These are phyloP conservation scores for Smittium culicis DNA, from an alignment of 371 early-diverging fungal species.

Conservation along the genomic window DNA sequence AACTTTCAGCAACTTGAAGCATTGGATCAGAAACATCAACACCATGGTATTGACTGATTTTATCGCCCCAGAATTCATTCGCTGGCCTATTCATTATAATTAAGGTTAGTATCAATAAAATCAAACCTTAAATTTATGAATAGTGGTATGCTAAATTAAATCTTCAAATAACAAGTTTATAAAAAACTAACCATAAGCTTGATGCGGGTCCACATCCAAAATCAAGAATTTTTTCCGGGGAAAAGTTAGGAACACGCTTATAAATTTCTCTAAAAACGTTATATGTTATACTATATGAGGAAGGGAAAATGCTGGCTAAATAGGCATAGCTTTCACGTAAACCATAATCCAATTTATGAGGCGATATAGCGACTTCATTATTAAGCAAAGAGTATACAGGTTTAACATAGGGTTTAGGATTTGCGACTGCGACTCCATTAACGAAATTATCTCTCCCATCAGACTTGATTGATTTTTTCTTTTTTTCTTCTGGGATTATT, in stretches of 20 bases:
- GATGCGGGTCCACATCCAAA: too few species aligned
- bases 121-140: not conserved
- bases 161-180: not conserved
- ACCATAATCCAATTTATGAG: constrained; percentile 61
- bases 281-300: too few species aligned
- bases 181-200: too few species aligned
- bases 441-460: constrained; percentile 1
- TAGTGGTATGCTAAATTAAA: not conserved
- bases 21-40: constrained; percentile 71
- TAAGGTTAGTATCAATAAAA: too few species aligned
- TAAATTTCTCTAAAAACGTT: too few species aligned
- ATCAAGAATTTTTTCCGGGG: too few species aligned
- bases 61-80: constrained; percentile 38
- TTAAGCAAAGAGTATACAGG: constrained; percentile 18
- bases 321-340: constrained; percentile 57
- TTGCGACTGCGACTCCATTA: not conserved
- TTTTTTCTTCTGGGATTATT: constrained; percentile 20
- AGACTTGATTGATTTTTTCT: not conserved
- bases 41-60: constrained; percentile 39
- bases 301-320: too few species aligned
- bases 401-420: constrained; percentile 13
- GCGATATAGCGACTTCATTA: constrained; percentile 25
- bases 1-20: constrained; percentile 56
- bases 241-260: too few species aligned
- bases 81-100: constrained; percentile 23